Evolutionary conservation across 176 grass and related monocot genomes (phyloP).

Genomic region (Olyra latifolia): DNA sequence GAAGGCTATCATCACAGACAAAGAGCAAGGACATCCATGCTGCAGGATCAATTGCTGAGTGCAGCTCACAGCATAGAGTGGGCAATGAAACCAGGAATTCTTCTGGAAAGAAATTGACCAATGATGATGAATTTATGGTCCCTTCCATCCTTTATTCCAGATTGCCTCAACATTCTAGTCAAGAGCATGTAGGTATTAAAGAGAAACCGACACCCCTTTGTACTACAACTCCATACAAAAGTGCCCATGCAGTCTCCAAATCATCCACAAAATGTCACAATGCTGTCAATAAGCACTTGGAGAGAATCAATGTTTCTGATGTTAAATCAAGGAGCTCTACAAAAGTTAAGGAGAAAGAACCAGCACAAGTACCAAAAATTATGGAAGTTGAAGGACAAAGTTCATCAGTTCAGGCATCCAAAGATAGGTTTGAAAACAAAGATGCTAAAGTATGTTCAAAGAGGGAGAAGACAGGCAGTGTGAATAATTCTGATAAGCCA

Average conservation of each 20-base stretch:
- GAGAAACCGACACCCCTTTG: constrained; percentile 10
- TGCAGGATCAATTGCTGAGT: constrained; percentile 11
- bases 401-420: constrained; percentile 21
- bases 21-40: constrained; percentile 32
- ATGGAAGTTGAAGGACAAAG: constrained; percentile 11
- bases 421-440: constrained; percentile 18
- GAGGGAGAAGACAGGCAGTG: neutral
- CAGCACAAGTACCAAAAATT: neutral
- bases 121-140: constrained; percentile 74
- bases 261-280: constrained; percentile 25
- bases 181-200: constrained; percentile 33
- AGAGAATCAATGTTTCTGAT: constrained; percentile 26
- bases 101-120: constrained; percentile 33
- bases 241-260: neutral
- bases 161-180: constrained; percentile 23
- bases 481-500: constrained; percentile 34
- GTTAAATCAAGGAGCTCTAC: constrained; percentile 22
- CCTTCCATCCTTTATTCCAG: constrained; percentile 46
- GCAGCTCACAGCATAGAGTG: constrained; percentile 24
- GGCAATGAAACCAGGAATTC: constrained; percentile 9
- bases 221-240: constrained; percentile 25
- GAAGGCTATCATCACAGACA: constrained; percentile 34
- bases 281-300: constrained; percentile 21
- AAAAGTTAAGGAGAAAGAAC: constrained; percentile 27
- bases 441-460: constrained; percentile 21